Percentiles rank a stretch among this genome's conserved stretches.
phyloP scores from a whole-genome alignment of 208 protist genomes.

The Acanthamoeba healyi region DNA sequence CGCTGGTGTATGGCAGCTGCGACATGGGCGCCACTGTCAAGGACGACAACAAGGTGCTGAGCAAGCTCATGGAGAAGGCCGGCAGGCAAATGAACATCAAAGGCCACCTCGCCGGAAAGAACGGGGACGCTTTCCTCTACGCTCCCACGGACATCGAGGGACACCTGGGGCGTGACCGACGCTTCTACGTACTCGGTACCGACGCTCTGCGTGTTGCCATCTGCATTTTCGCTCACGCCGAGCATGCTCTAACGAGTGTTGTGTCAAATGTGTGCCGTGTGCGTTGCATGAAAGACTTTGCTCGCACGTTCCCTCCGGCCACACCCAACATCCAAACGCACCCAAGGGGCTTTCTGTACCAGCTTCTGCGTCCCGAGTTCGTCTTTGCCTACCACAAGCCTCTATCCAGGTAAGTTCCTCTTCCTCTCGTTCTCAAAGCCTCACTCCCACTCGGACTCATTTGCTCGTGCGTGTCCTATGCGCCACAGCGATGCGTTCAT shows the following conservation, averaged over 20 bases:
- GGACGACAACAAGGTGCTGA: conserved; percentile 38
- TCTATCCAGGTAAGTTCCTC: conserved; percentile 55
- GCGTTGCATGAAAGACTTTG: conserved; percentile 66
- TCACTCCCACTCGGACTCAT: no score
- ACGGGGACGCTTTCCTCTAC: conserved; percentile 13
- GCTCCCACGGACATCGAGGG: conserved; percentile 76
- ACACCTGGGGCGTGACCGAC: conserved; percentile 53
- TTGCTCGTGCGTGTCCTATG: neutral
- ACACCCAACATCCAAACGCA: conserved; percentile 14
- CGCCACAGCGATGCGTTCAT: conserved; percentile 54
- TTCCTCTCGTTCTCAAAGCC: neutral
- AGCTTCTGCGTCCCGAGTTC: conserved; percentile 71
- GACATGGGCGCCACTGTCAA: conserved; percentile 69
- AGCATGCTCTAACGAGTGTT: no score
- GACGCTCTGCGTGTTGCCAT: no score
- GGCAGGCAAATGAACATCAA: conserved; percentile 68
- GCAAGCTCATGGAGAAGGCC: conserved; percentile 73
- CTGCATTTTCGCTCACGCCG: no score
- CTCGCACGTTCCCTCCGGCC: conserved; percentile 63
- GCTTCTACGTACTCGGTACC: conserved; percentile 72
- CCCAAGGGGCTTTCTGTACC: conserved; percentile 59
- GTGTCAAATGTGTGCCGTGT: neutral
- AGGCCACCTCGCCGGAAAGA: conserved; percentile 44
- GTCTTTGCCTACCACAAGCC: conserved; percentile 29
- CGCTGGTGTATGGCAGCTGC: conserved; percentile 71